phyloP scores from a whole-genome alignment of 441 rosid genomes.

The Kokia cookei region DNA sequence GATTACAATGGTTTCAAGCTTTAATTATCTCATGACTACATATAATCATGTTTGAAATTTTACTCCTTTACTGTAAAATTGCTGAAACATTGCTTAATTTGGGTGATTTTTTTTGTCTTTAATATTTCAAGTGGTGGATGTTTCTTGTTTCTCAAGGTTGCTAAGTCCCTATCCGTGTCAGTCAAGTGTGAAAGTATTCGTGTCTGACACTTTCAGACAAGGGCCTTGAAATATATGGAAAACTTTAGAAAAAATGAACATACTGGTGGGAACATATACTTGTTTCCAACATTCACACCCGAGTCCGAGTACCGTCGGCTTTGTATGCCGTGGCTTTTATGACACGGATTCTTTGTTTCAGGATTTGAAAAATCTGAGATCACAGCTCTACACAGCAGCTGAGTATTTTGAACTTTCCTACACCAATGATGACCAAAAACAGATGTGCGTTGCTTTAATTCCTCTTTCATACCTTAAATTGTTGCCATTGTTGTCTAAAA shows the following conservation, averaged over 20 bases:
- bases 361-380: conserved; percentile 85
- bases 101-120: neutral
- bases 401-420: conserved; percentile 91
- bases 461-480: neutral
- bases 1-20: neutral
- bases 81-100: neutral
- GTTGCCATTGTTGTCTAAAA: neutral
- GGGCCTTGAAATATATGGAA: too few relatives aligned
- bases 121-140: neutral
- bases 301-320: neutral
- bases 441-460: conserved; percentile 55
- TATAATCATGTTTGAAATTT: neutral
- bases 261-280: neutral
- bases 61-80: neutral
- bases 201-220: neutral
- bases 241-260: too few relatives aligned
- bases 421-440: conserved; percentile 74
- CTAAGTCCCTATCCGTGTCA: neutral
- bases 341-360: conserved; percentile 17
- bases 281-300: neutral
- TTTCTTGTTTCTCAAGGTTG: neutral
- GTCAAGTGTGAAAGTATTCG: neutral
- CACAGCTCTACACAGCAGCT: conserved; percentile 87
- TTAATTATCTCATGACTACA: neutral
- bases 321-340: neutral